These are phyloP conservation scores for Saturnispora diversa DNA, from an alignment of 805 yeast genomes.

Conservation along the genomic window DNA sequence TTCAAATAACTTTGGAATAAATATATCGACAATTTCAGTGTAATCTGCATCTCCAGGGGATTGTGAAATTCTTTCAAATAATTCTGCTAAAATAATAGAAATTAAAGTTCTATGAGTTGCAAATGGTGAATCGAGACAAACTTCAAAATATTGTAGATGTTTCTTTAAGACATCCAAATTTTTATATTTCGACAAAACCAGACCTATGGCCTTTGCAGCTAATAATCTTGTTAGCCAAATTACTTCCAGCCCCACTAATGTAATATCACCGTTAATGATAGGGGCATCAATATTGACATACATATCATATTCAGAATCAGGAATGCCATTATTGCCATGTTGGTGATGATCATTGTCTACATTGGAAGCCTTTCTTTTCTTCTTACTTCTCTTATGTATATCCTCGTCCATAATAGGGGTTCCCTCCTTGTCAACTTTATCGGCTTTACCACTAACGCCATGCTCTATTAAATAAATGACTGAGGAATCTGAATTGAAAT, in stretches of 20 bases:
- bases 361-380: conserved; percentile 37
- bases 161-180: conserved; percentile 29
- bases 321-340: conserved; percentile 31
- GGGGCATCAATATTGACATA: conserved; percentile 90
- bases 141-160: conserved; percentile 3
- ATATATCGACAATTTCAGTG: conserved; percentile 13
- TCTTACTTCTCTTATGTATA: conserved; percentile 29
- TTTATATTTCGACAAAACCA: conserved; percentile 44
- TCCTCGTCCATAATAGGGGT: conserved; percentile 13
- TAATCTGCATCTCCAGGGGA: conserved; percentile 27
- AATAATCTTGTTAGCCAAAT: conserved; percentile 68
- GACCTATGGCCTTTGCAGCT: conserved; percentile 72
- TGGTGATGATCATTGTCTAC: conserved; percentile 4
- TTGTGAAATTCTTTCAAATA: conserved; percentile 17
- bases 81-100: conserved; percentile 66
- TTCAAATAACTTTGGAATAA: conserved; percentile 10
- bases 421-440: conserved; percentile 1
- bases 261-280: conserved; percentile 82
- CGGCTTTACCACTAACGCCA: conserved; percentile 2
- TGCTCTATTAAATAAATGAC: conserved; percentile 8
- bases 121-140: conserved; percentile 49
- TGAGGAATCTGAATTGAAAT: not conserved
- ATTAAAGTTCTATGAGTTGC: conserved; percentile 74
- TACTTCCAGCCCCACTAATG: conserved; percentile 68
- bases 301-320: conserved; percentile 44